A percentile compares a stretch with the other conserved stretches of the same genome.
phyloP scores from a whole-genome alignment of 345 rosid genomes.

The Gossypium turneri region DNA sequence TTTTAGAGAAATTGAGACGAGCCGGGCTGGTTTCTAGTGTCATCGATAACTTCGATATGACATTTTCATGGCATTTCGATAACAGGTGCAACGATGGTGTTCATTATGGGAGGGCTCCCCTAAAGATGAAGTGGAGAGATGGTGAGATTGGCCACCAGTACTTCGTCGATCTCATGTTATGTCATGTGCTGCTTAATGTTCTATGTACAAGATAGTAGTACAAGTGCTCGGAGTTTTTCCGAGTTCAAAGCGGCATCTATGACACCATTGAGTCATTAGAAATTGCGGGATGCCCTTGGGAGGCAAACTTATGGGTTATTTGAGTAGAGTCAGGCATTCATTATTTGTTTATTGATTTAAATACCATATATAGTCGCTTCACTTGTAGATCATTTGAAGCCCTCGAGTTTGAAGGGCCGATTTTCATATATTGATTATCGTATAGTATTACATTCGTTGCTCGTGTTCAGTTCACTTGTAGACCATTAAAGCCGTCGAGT shows the following conservation, averaged over 20 bases:
- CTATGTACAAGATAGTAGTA: conserved; percentile 43
- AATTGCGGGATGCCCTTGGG: conserved; percentile 3
- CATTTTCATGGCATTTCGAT: conserved; percentile 93
- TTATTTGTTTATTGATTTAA: conserved; percentile 26
- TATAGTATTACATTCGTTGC: background rate
- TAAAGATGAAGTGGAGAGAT: conserved; percentile 80
- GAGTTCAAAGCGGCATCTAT: conserved; percentile 3
- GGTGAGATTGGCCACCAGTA: conserved; percentile 96
- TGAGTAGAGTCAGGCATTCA: conserved; percentile 22
- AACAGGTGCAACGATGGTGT: conserved; percentile 90
- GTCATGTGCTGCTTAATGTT: conserved; percentile 74
- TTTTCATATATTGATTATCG: background rate
- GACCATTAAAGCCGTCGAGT: background rate
- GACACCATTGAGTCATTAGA: conserved; percentile 8
- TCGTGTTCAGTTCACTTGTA: background rate
- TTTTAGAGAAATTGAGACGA: conserved; percentile 60
- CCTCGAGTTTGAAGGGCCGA: background rate
- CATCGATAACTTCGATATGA: conserved; percentile 84
- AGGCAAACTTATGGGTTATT: background rate
- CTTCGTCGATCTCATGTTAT: conserved; percentile 93
- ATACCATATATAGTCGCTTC: conserved; percentile 1
- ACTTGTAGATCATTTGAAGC: conserved; percentile 14
- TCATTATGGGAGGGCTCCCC: conserved; percentile 88
- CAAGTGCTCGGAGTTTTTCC: background rate
- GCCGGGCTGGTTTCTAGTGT: conserved; percentile 61